A percentile compares a stretch with the other conserved stretches of the same genome.
phyloP scores from a whole-genome alignment of 306 rosid genomes.

The Sesbania bispinosa region DNA sequence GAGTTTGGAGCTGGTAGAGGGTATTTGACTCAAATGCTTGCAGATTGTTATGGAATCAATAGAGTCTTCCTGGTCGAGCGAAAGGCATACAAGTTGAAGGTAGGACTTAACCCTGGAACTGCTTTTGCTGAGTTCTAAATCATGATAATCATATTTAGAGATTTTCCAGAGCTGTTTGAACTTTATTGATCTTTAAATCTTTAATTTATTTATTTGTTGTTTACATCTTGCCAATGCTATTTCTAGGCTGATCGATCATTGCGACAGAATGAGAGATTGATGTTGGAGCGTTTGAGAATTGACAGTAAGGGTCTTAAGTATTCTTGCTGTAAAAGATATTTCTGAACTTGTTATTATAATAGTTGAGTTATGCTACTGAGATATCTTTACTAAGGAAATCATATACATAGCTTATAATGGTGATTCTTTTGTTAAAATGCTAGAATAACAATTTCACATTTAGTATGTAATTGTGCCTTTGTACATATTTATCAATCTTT shows the following conservation, averaged over 20 bases:
- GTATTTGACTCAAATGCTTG: conserved; percentile 89
- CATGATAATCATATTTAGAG: not conserved
- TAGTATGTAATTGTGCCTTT: not conserved
- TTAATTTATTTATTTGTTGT: conserved; percentile 22
- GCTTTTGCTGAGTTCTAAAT: not conserved
- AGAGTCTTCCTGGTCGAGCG: conserved; percentile 81
- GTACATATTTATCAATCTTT: not conserved
- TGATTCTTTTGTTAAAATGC: not conserved
- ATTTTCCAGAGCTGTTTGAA: conserved; percentile 8
- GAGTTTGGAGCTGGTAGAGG: conserved; percentile 99
- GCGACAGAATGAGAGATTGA: conserved; percentile 79
- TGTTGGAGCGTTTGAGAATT: conserved; percentile 86
- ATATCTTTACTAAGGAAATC: not conserved
- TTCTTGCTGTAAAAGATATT: conserved; percentile 5
- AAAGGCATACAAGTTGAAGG: conserved; percentile 87
- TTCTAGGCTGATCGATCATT: conserved; percentile 94
- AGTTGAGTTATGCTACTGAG: conserved; percentile 18
- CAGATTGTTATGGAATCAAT: conserved; percentile 82
- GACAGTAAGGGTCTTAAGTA: conserved; percentile 71
- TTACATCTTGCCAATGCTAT: conserved; percentile 36
- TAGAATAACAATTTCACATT: not conserved
- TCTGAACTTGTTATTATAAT: not conserved
- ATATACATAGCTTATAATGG: not conserved
- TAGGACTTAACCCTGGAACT: conserved; percentile 24
- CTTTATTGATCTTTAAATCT: conserved; percentile 24